Evolutionary conservation across 768 basidiomycete genomes (phyloP).

Genomic region (Phlegmacium glaucopus): DNA sequence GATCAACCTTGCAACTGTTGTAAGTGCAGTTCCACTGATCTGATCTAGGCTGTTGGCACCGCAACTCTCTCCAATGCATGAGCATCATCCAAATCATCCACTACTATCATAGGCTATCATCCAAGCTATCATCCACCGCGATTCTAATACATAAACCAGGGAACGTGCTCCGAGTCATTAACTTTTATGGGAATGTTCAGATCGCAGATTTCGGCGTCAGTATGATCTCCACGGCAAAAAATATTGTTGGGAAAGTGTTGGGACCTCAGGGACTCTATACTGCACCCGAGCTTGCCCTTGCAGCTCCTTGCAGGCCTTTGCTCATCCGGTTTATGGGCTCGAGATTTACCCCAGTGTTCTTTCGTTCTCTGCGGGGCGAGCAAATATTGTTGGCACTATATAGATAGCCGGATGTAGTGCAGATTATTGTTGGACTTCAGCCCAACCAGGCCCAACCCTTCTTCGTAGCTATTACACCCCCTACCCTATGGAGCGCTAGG

Average conservation of each 20-base stretch:
- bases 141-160: neutral
- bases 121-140: too few species aligned
- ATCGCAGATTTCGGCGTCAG: neutral
- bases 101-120: too few species aligned
- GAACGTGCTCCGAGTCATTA: neutral
- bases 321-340: neutral
- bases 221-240: neutral
- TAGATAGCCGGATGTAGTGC: too few species aligned
- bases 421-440: too few species aligned
- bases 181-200: neutral
- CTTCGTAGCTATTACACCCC: constrained; percentile 2
- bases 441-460: too few species aligned
- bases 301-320: too few species aligned
- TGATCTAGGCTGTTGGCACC: neutral
- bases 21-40: too few species aligned
- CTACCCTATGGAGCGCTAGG: neutral
- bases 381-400: neutral
- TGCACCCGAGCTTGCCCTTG: neutral
- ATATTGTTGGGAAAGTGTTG: neutral
- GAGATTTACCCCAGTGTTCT: neutral
- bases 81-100: too few species aligned
- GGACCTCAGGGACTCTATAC: neutral
- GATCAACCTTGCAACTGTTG: neutral
- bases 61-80: neutral
- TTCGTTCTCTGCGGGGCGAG: neutral